Evolutionary conservation across 345 rosid species (phyloP).

Genomic region (Rhodamnia argentea): DNA sequence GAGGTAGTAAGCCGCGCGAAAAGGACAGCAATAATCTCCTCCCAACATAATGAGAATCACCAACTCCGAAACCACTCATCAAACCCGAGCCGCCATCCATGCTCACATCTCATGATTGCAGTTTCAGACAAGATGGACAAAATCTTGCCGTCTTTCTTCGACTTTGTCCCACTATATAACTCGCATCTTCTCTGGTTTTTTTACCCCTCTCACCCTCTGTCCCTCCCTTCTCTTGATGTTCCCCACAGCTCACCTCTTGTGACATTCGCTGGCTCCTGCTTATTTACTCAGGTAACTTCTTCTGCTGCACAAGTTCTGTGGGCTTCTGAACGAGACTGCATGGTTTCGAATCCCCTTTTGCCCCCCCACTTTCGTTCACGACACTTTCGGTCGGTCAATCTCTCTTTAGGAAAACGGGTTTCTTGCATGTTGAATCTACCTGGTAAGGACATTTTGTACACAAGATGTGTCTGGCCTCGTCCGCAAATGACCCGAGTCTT

Average conservation of each 20-base stretch:
- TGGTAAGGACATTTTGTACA: background rate
- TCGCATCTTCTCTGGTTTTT: conserved; percentile 17
- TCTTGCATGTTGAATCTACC: background rate
- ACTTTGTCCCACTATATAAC: background rate
- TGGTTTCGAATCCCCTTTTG: background rate
- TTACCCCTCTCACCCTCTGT: background rate
- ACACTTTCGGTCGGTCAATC: background rate
- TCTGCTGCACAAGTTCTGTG: background rate
- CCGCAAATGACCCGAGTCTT: background rate
- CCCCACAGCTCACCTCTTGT: background rate
- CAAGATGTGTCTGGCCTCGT: background rate
- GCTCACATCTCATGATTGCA: conserved; percentile 83
- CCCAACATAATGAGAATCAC: conserved; percentile 7
- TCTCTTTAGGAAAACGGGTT: background rate
- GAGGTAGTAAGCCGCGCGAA: background rate
- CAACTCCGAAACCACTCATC: conserved; percentile 27
- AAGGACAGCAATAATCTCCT: background rate
- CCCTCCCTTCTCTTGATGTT: background rate
- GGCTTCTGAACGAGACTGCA: background rate
- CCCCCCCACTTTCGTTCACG: background rate
- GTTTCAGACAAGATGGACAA: conserved; percentile 34
- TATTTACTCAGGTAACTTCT: background rate
- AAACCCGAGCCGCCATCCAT: conserved; percentile 87
- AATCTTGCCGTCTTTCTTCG: background rate
- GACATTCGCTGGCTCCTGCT: background rate